Conservation (phyloP, 768 basidiomycete genomes). For the Termitomyces sp. region DNA sequence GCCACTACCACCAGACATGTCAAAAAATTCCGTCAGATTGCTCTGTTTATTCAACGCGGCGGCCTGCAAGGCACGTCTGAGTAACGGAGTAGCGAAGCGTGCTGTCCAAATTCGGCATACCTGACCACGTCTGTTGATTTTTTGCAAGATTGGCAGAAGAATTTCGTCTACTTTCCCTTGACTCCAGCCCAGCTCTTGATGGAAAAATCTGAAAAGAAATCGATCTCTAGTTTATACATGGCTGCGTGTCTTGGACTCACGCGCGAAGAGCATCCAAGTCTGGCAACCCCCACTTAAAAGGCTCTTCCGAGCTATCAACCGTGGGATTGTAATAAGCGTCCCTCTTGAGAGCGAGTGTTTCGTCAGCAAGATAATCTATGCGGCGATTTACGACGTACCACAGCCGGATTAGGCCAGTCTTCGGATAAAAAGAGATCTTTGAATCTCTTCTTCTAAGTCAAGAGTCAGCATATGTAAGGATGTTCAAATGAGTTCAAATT, state of each 20-base stretch:
- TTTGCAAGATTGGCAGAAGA: slow-evolving; percentile 87
- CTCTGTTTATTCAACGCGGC: slow-evolving; percentile 71
- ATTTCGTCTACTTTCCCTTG: slow-evolving; percentile 84
- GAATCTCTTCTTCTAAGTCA: slow-evolving; percentile 79
- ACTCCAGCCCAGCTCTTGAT: slow-evolving; percentile 77
- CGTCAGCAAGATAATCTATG: not conserved
- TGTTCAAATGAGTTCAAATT: slow-evolving; percentile 20
- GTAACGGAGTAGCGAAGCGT: not conserved
- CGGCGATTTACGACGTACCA: slow-evolving; percentile 46
- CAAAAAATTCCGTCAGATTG: slow-evolving; percentile 71
- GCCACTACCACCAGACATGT: slow-evolving; percentile 59
- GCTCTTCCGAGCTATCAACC: slow-evolving; percentile 86
- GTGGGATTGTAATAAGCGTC: slow-evolving; percentile 92
- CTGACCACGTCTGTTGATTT: slow-evolving; percentile 77
- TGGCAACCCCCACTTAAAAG: slow-evolving; percentile 96
- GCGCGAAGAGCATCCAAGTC: slow-evolving; percentile 87
- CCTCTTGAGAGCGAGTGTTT: slow-evolving; percentile 37
- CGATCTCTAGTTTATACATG: not conserved
- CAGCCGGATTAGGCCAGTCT: slow-evolving; percentile 91
- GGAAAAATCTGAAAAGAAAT: slow-evolving; percentile 48
- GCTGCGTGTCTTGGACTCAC: slow-evolving; percentile 34
- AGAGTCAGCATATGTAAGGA: not conserved
- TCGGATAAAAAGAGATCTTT: slow-evolving; percentile 71
- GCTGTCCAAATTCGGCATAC: slow-evolving; percentile 25
- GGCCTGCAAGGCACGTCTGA: slow-evolving; percentile 28